Evolutionary conservation across 495 filamentous ascomycete genomes (phyloP).

Genomic region (Amphirosellinia nigrospora): DNA sequence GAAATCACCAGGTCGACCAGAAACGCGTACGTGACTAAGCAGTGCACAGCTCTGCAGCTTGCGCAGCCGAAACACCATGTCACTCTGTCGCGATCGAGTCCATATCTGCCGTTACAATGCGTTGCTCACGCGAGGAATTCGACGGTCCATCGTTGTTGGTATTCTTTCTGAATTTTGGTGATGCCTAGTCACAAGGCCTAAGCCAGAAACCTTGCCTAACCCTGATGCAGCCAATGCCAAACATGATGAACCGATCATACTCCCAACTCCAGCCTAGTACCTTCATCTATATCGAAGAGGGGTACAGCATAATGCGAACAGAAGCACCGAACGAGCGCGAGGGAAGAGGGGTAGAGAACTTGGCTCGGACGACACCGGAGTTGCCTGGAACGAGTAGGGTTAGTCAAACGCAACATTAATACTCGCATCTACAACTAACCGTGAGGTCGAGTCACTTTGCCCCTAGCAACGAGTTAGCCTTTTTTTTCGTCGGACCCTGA

Average conservation of each 20-base stretch:
- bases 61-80: constrained; percentile 23
- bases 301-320: constrained; percentile 98
- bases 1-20: constrained; percentile 18
- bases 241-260: constrained; percentile 58
- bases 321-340: constrained; percentile 95
- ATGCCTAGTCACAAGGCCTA: constrained; percentile 49
- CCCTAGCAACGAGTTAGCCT: constrained; percentile 41
- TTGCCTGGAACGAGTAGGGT: constrained; percentile 65
- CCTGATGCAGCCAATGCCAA: constrained; percentile 57
- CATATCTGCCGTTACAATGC: constrained; percentile 26
- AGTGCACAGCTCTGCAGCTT: constrained; percentile 13
- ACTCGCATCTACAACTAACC: constrained; percentile 60
- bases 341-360: constrained; percentile 94
- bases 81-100: constrained; percentile 24
- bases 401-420: constrained; percentile 24
- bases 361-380: constrained; percentile 93
- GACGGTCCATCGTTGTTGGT: constrained; percentile 33
- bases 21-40: constrained; percentile 24
- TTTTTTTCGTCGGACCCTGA: background rate
- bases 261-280: constrained; percentile 57
- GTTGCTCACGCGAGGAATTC: constrained; percentile 32
- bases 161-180: constrained; percentile 42
- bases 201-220: constrained; percentile 57
- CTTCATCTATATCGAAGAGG: constrained; percentile 70
- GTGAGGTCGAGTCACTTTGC: constrained; percentile 94